Base-by-base conservation (phyloP, 2,329 filamentous ascomycete species). In the Macrophomina pseudophaseolina region DNA sequence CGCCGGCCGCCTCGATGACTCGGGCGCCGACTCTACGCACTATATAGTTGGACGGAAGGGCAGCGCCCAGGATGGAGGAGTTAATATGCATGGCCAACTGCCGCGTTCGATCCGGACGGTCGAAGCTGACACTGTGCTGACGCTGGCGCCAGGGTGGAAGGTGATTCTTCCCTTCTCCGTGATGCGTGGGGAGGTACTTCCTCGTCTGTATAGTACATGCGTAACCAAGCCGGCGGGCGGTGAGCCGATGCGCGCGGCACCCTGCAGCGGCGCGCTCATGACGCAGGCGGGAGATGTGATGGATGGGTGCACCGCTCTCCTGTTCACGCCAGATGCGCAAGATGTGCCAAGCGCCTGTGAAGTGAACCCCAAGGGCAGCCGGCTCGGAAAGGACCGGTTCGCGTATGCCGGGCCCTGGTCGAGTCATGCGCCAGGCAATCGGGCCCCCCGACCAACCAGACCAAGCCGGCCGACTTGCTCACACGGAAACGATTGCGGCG, bases 311-410 rank as follows among this genome's bases (percentile, higher is more conserved):
- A 7, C 8, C 23, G 28, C 16, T 18, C 23, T 30, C n/a, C 5
- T 54, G 51, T 54, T 14, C 51, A 16, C 51, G 16, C 51, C n/a
- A n/a, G n/a, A n/a, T n/a, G n/a, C n/a, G n/a, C n/a, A n/a, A 49
- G 58, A 62, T 48, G 32, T 28, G 58, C 58, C 58, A 62, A 62
- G 58, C 32, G 33, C 42, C 30, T 14, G 30, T 23, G 23, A 23
- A 30, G 48, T 28, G 12, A 23, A 46, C n/a, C 48, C 48, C 18
- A 51, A 30, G 23, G 12, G 18, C 23, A 28, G 58, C 7, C n/a
- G 32, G 23, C 12, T 62, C 58, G 58, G 58, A 51, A 49, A 49
- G 44, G 44, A 62, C 58, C 58, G 58, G 58, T 49, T 62, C 30
- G 56, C 40, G 28, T 48, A 28, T 40, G 56, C 42, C 56, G 40